Evolutionary conservation across 1,139 yeast species (phyloP).

Genomic region (Meyerozyma sp.): DNA sequence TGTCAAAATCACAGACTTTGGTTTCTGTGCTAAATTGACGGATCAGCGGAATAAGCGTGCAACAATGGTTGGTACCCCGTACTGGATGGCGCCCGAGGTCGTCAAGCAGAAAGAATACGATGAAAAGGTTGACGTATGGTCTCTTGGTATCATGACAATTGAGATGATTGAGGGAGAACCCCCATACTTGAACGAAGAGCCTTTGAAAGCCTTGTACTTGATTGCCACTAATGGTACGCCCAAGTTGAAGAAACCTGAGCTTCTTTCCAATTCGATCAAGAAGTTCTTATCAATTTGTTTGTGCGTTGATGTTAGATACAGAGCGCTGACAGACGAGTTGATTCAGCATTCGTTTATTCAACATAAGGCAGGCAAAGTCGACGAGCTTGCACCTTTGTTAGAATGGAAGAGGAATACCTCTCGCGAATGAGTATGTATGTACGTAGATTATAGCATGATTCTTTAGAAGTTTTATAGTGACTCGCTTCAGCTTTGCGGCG

Average conservation of each 20-base stretch:
- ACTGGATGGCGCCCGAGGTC: slow-evolving; percentile 99
- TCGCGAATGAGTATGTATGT: neutral
- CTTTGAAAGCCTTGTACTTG: slow-evolving; percentile 77
- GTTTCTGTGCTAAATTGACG: slow-evolving; percentile 94
- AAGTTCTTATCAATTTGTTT: slow-evolving; percentile 86
- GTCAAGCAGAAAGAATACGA: slow-evolving; percentile 95
- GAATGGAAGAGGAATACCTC: slow-evolving; percentile 49
- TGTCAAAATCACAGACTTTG: slow-evolving; percentile 95
- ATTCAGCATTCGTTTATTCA: slow-evolving; percentile 74
- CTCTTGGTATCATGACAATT: slow-evolving; percentile 95
- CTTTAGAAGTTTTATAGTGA: neutral
- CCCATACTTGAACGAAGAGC: slow-evolving; percentile 94
- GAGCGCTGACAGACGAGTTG: slow-evolving; percentile 88
- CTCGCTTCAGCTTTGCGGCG: neutral
- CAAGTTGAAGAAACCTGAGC: slow-evolving; percentile 81
- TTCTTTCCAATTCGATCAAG: slow-evolving; percentile 72
- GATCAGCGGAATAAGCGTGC: slow-evolving; percentile 92
- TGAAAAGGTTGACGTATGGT: slow-evolving; percentile 97
- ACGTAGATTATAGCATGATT: neutral
- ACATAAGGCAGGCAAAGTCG: slow-evolving; percentile 63
- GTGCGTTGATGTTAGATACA: slow-evolving; percentile 88
- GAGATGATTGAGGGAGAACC: slow-evolving; percentile 99
- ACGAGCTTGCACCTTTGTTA: slow-evolving; percentile 63
- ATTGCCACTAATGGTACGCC: slow-evolving; percentile 98
- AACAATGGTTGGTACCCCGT: slow-evolving; percentile 98